Percentiles rank a stretch among this genome's conserved stretches.
These are phyloP conservation scores for Sporisorium exsertum DNA, from an alignment of 1,284 basidiomycete genomes.

Conservation along the genomic window DNA sequence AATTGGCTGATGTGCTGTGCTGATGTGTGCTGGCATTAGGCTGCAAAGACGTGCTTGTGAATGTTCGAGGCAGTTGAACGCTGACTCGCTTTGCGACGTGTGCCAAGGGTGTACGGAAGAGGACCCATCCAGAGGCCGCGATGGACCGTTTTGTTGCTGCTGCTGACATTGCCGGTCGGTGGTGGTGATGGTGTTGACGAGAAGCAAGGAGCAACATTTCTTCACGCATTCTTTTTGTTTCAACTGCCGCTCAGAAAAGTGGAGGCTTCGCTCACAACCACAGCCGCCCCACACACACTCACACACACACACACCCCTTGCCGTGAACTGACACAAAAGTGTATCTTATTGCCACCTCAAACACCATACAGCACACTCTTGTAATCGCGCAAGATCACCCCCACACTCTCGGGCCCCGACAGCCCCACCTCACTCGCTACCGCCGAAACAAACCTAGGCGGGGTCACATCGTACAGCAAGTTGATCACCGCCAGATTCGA, in stretches of 20 bases:
- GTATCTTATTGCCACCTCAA: slow-evolving; percentile 11
- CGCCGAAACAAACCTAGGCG: slow-evolving; percentile 63
- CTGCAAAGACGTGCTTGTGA: background rate
- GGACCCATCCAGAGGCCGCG: too few species aligned
- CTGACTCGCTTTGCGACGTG: background rate
- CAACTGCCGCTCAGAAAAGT: background rate
- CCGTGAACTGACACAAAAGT: background rate
- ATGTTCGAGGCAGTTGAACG: background rate
- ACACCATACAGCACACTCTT: slow-evolving; percentile 67
- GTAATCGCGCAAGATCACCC: slow-evolving; percentile 67
- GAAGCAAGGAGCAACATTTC: background rate
- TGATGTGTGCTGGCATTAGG: background rate
- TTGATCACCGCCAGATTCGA: slow-evolving; percentile 59
- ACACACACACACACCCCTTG: background rate
- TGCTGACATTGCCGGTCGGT: background rate
- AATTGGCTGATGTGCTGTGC: background rate
- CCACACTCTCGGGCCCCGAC: slow-evolving; percentile 66
- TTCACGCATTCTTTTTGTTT: background rate
- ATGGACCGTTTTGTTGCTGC: background rate
- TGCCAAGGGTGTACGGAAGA: background rate
- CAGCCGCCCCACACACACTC: background rate
- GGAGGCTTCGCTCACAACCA: slow-evolving; percentile 1
- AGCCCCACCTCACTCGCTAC: slow-evolving; percentile 67
- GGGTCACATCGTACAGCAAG: slow-evolving; percentile 68
- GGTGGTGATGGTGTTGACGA: too few species aligned